Evolutionary conservation across 345 rosid genomes (phyloP).

Genomic region (Salix udensis): DNA sequence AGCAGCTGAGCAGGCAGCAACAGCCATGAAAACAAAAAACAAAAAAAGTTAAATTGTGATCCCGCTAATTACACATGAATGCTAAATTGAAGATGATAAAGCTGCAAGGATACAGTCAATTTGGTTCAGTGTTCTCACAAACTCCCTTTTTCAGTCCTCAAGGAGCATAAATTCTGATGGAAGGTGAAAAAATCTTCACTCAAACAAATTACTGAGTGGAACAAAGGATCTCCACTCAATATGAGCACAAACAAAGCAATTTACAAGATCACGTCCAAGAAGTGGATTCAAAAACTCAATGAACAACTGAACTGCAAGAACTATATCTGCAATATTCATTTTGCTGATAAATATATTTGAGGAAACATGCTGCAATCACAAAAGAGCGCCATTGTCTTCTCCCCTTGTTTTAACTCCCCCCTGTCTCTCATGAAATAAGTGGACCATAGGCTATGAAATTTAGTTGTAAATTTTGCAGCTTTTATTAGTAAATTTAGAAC

Average conservation of each 20-base stretch:
- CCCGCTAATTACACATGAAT: background rate
- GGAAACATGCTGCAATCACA: background rate
- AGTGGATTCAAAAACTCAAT: background rate
- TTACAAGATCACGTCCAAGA: background rate
- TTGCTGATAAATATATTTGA: background rate
- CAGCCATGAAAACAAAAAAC: background rate
- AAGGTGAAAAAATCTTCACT: background rate
- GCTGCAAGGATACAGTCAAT: background rate
- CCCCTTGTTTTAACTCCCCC: background rate
- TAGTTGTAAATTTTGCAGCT: background rate
- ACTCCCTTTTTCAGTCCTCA: background rate
- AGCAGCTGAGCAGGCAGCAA: background rate
- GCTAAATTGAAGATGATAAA: background rate
- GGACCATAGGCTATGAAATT: background rate
- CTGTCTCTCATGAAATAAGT: background rate
- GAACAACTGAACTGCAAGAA: background rate
- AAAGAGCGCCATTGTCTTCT: background rate
- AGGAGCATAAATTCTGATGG: background rate
- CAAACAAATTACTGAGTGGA: background rate
- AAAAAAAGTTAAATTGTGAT: background rate
- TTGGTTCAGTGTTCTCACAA: background rate
- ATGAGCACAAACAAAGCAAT: background rate
- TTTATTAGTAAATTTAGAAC: background rate
- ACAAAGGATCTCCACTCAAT: background rate
- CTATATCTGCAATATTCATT: background rate